phyloP scores from a whole-genome alignment of 371 early-diverging fungal genomes.

The Mucor circinelloides region DNA sequence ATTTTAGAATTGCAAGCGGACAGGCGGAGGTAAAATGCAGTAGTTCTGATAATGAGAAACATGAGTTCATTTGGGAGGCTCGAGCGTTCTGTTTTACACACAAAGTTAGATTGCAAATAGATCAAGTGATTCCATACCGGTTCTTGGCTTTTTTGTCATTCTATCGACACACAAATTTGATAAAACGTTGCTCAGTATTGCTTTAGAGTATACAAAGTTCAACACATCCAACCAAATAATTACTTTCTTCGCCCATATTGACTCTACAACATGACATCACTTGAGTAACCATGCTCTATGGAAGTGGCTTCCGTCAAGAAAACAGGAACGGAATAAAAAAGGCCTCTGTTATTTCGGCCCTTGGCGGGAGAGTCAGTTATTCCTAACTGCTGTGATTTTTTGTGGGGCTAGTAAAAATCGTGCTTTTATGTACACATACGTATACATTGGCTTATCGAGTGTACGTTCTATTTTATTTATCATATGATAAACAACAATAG shows the following conservation, averaged over 20 bases:
- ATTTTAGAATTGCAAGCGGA: neutral
- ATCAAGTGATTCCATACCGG: neutral
- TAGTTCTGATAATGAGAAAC: no score
- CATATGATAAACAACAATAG: neutral
- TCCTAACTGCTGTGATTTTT: neutral
- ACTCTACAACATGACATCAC: neutral
- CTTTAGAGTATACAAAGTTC: no score
- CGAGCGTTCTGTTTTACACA: neutral
- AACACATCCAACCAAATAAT: neutral
- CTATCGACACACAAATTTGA: neutral
- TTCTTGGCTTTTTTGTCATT: neutral
- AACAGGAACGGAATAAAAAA: neutral
- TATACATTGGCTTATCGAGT: neutral
- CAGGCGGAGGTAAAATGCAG: neutral
- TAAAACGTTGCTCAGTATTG: no score
- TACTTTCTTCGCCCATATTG: neutral
- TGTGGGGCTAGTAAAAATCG: neutral
- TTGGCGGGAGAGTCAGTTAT: neutral
- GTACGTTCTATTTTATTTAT: neutral
- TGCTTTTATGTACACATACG: neutral
- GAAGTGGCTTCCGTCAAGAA: neutral
- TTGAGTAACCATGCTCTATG: neutral
- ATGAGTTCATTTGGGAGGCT: neutral
- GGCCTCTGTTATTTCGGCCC: neutral
- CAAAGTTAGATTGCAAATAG: neutral